Evolutionary conservation across 768 basidiomycete genomes (phyloP).

Genomic region (Tylopilus vinaceipallidus): DNA sequence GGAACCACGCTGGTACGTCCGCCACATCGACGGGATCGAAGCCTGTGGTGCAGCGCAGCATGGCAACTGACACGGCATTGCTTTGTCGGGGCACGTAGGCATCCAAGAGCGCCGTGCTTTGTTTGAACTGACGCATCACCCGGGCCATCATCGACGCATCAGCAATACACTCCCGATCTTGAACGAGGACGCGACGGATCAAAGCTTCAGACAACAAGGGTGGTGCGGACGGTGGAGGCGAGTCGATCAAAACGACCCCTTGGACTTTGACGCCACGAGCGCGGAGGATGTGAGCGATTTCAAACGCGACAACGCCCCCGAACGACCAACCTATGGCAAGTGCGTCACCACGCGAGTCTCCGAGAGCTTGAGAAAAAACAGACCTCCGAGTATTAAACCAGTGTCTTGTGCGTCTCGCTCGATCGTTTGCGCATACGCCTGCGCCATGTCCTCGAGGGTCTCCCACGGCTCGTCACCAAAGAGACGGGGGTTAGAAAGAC

Average conservation of each 20-base stretch:
- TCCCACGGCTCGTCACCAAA: constrained; percentile 44
- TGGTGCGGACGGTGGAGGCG: constrained; percentile 55
- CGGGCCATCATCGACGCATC: constrained; percentile 35
- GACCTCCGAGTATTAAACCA: constrained; percentile 57
- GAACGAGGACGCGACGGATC: constrained; percentile 47
- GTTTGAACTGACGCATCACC: constrained; percentile 47
- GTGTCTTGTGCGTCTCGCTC: constrained; percentile 34
- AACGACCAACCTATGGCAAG: constrained; percentile 67
- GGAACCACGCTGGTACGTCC: constrained; percentile 52
- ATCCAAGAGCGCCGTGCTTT: constrained; percentile 46
- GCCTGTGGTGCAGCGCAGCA: constrained; percentile 53
- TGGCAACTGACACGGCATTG: constrained; percentile 38
- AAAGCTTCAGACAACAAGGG: constrained; percentile 51
- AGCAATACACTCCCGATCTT: constrained; percentile 28
- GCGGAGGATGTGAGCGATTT: constrained; percentile 51
- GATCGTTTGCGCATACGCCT: constrained; percentile 45
- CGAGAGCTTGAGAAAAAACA: constrained; percentile 4
- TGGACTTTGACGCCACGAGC: constrained; percentile 40
- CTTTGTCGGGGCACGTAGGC: constrained; percentile 41
- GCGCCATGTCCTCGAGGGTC: constrained; percentile 51
- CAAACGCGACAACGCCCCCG: constrained; percentile 71
- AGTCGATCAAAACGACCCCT: constrained; percentile 67
- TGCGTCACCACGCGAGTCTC: not conserved
- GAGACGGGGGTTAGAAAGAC: constrained; percentile 56
- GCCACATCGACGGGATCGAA: constrained; percentile 34